Conservation (phyloP, 2,329 filamentous ascomycete species). For the Cladosporium sp. region DNA sequence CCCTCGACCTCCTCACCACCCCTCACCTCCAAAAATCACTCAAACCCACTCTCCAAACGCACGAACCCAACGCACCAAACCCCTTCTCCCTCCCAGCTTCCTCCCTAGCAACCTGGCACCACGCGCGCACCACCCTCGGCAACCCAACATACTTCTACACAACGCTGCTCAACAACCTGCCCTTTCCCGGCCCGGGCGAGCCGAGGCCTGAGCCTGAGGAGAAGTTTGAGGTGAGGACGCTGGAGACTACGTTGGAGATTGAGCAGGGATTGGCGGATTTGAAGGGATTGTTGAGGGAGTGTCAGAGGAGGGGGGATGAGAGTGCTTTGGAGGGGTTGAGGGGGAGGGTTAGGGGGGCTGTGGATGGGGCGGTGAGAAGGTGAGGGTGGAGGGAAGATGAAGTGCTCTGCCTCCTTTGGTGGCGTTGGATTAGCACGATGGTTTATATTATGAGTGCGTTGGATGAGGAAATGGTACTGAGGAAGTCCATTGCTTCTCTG, state of each 20-base stretch:
- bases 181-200: not conserved
- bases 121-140: not conserved
- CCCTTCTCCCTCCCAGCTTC: not conserved
- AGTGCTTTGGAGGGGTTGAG: not conserved
- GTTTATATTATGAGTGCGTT: no score
- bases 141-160: not conserved
- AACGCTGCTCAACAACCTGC: not conserved
- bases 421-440: not conserved
- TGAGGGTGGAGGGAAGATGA: not conserved
- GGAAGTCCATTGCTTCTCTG: not conserved
- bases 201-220: not conserved
- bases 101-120: not conserved
- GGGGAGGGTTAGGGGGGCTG: not conserved
- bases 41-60: not conserved
- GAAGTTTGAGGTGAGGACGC: not conserved
- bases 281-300: not conserved
- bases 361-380: not conserved
- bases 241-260: not conserved
- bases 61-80: not conserved
- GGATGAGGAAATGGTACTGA: not conserved
- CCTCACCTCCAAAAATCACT: not conserved
- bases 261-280: slow-evolving; percentile 3
- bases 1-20: not conserved
- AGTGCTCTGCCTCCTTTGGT: not conserved
- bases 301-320: not conserved